Evolutionary conservation across 306 rosid genomes (phyloP).

Genomic region (Quercus bicolor): DNA sequence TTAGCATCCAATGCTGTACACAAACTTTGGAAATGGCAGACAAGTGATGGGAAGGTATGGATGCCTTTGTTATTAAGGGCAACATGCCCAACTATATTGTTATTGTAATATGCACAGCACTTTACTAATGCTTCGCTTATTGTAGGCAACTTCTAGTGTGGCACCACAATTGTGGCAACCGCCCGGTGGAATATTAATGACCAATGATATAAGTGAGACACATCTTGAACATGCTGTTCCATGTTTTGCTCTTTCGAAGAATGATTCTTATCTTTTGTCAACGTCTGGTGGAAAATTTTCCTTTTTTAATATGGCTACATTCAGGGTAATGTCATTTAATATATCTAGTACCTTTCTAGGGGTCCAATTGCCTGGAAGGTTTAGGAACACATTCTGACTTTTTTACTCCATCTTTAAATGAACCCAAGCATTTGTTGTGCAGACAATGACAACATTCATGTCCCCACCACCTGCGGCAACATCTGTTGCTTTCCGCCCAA

Average conservation of each 20-base stretch:
- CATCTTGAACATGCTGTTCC: constrained; percentile 88
- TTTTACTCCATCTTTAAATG: not conserved
- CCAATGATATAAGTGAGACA: constrained; percentile 82
- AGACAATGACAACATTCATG: constrained; percentile 99
- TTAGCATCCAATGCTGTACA: constrained; percentile 95
- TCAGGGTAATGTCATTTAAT: constrained; percentile 55
- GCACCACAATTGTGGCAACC: constrained; percentile 92
- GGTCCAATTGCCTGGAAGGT: not conserved
- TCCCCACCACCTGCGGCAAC: constrained; percentile 98
- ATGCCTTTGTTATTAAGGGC: constrained; percentile 8
- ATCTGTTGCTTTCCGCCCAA: constrained; percentile 89
- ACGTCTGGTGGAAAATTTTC: constrained; percentile 98
- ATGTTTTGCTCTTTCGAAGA: constrained; percentile 96
- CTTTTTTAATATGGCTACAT: constrained; percentile 95
- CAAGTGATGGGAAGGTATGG: constrained; percentile 78
- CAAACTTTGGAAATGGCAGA: constrained; percentile 98
- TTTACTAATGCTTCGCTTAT: constrained; percentile 20
- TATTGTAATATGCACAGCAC: constrained; percentile 24
- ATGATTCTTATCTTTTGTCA: constrained; percentile 92
- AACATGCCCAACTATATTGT: constrained; percentile 17
- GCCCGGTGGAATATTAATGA: constrained; percentile 91
- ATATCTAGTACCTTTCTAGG: not conserved
- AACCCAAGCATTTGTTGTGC: constrained; percentile 23
- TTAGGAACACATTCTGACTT: not conserved
- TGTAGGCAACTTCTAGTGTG: constrained; percentile 69